Percentiles rank a stretch among this genome's conserved stretches.
These are phyloP conservation scores for Stipa capillata DNA, from an alignment of 176 grass and related monocot genomes.

Conservation along the genomic window DNA sequence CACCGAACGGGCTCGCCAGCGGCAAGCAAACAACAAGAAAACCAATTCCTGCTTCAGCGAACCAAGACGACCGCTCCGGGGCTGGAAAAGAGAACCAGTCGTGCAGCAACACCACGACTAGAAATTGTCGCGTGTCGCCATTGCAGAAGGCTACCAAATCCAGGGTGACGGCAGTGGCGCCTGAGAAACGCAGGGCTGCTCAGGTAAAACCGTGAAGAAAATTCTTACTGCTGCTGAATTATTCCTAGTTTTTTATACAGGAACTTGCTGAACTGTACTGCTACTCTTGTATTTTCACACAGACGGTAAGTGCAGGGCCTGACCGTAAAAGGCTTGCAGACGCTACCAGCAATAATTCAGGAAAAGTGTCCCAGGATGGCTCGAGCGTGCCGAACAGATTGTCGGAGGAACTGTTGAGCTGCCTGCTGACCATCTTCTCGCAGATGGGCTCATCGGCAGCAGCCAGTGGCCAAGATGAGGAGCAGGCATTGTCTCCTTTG, in stretches of 20 bases:
- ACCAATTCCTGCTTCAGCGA: neutral
- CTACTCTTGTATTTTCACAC: neutral
- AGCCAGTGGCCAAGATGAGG: slow-evolving; percentile 29
- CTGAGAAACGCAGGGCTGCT: slow-evolving; percentile 38
- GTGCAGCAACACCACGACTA: slow-evolving; percentile 28
- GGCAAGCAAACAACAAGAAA: slow-evolving; percentile 40
- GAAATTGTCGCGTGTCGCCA: slow-evolving; percentile 40
- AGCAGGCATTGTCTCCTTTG: slow-evolving; percentile 41
- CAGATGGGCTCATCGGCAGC: slow-evolving; percentile 21
- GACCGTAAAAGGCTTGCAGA: slow-evolving; percentile 36
- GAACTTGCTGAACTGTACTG: neutral
- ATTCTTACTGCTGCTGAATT: neutral
- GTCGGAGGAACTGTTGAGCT: slow-evolving; percentile 83
- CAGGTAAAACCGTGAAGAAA: slow-evolving; percentile 31
- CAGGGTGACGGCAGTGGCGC: neutral
- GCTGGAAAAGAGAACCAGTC: slow-evolving; percentile 81
- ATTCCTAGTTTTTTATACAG: neutral
- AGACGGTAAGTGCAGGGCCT: slow-evolving; percentile 27
- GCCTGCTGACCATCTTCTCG: slow-evolving; percentile 74
- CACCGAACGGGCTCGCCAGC: slow-evolving; percentile 5
- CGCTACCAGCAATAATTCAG: slow-evolving; percentile 22
- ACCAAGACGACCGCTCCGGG: slow-evolving; percentile 16
- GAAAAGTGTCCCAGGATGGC: slow-evolving; percentile 19
- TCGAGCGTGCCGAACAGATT: slow-evolving; percentile 61
- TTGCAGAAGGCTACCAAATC: slow-evolving; percentile 40